These are phyloP conservation scores for Candida tetrigidarum DNA, from an alignment of 1,139 yeast species.

Conservation along the genomic window DNA sequence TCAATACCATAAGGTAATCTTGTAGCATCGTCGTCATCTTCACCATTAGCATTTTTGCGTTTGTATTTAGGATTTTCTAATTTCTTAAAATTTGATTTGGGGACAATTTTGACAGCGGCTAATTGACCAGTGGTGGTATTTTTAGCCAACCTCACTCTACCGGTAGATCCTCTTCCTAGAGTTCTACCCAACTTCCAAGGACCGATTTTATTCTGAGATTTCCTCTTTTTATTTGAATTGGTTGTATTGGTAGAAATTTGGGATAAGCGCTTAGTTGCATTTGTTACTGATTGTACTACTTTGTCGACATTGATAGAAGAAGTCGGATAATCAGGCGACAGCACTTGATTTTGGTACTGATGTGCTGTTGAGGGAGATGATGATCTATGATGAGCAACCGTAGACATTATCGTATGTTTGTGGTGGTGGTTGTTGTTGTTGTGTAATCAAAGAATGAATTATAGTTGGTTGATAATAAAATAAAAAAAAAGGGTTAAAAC, in stretches of 20 bases:
- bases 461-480: conserved; percentile 10
- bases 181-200: conserved; percentile 98
- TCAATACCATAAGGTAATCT: conserved; percentile 92
- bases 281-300: conserved; percentile 58
- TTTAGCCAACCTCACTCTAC: conserved; percentile 90
- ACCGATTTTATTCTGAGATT: conserved; percentile 79
- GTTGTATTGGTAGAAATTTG: conserved; percentile 63
- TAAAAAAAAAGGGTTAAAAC: no score
- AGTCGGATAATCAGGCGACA: conserved; percentile 18
- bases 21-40: conserved; percentile 54
- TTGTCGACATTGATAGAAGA: conserved; percentile 45
- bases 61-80: conserved; percentile 57
- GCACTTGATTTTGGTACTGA: conserved; percentile 6
- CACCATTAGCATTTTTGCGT: no score
- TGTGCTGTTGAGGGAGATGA: no score
- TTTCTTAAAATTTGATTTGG: conserved; percentile 68
- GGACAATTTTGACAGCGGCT: conserved; percentile 97
- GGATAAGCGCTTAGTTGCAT: conserved; percentile 65
- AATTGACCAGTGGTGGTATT: conserved; percentile 82
- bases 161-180: conserved; percentile 93
- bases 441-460: conserved; percentile 12
- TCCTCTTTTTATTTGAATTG: conserved; percentile 51
- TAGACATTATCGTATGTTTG: conserved; percentile 8
- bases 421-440: neutral
- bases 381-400: conserved; percentile 11